Evolutionary conservation across 1,284 basidiomycete genomes (phyloP).

Genomic region (Naganishia sp.): DNA sequence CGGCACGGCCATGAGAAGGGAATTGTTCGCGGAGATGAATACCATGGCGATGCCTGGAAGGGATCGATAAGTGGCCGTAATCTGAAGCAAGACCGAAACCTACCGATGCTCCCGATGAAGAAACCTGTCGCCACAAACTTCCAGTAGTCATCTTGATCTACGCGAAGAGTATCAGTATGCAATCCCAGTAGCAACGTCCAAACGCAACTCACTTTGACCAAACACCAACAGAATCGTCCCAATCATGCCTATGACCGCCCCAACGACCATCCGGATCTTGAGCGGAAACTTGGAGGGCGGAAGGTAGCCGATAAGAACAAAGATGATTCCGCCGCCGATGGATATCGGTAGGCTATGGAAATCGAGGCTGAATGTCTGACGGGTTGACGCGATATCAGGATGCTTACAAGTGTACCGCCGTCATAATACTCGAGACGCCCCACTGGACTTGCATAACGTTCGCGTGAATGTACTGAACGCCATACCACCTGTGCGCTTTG

Average conservation of each 20-base stretch:
- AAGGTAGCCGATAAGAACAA: conserved; percentile 32
- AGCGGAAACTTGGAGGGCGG: conserved; percentile 26
- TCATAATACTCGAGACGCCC: conserved; percentile 33
- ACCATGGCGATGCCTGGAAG: conserved; percentile 25
- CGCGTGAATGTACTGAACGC: conserved; percentile 30
- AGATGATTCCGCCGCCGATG: conserved; percentile 31
- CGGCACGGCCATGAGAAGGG: conserved; percentile 29
- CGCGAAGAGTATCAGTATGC: background rate
- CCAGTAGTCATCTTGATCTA: conserved; percentile 29
- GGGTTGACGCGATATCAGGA: background rate
- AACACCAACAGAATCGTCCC: conserved; percentile 35
- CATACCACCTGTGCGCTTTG: conserved; percentile 29
- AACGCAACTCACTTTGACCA: conserved; percentile 3
- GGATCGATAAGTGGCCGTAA: background rate
- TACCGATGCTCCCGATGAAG: conserved; percentile 31
- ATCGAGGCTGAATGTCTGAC: background rate
- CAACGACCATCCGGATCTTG: conserved; percentile 33
- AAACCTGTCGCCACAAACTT: conserved; percentile 32
- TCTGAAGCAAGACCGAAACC: conserved; percentile 6
- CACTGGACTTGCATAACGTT: conserved; percentile 33
- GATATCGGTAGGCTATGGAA: conserved; percentile 27
- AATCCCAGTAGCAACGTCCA: too few relatives aligned
- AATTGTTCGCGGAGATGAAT: conserved; percentile 33
- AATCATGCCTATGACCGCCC: conserved; percentile 12
- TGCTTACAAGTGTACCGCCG: conserved; percentile 35